These are phyloP conservation scores for Thalassia testudinum DNA, from an alignment of 116 monocot genomes.

Conservation along the genomic window DNA sequence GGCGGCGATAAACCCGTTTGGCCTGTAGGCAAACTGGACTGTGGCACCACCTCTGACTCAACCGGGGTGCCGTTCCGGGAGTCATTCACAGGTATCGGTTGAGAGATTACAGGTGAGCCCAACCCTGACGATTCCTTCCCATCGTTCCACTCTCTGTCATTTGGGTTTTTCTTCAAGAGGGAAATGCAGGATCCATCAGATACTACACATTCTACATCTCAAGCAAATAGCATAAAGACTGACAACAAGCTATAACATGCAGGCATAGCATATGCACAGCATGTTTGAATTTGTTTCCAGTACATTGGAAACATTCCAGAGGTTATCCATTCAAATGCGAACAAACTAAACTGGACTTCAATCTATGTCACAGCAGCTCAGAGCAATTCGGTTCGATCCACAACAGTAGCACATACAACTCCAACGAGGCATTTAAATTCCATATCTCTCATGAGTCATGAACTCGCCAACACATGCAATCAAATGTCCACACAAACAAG, in stretches of 20 bases:
- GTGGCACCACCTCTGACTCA: slow-evolving; percentile 15
- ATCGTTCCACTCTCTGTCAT: background rate
- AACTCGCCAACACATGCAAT: background rate
- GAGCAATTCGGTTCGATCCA: too few relatives aligned
- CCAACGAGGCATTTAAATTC: too few relatives aligned
- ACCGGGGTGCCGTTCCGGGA: slow-evolving; percentile 14
- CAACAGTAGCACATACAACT: too few relatives aligned
- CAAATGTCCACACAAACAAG: background rate
- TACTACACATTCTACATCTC: background rate
- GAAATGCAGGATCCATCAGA: background rate
- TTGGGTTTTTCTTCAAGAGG: slow-evolving; percentile 18
- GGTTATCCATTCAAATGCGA: too few relatives aligned
- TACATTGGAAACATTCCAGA: too few relatives aligned
- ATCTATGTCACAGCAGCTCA: too few relatives aligned
- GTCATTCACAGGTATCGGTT: slow-evolving; percentile 29
- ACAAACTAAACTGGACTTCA: too few relatives aligned
- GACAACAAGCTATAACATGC: background rate
- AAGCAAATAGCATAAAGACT: background rate
- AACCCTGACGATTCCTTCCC: slow-evolving; percentile 7
- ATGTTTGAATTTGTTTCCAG: background rate
- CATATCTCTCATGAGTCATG: too few relatives aligned
- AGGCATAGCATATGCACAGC: background rate
- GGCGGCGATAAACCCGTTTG: background rate
- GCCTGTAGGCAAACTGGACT: slow-evolving; percentile 15
- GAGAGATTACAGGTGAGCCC: slow-evolving; percentile 50